Evolutionary conservation across 2,329 filamentous ascomycete species (phyloP), one percentile per base, ranked within the genome.

Genomic region (Didymella glomerata): DNA sequence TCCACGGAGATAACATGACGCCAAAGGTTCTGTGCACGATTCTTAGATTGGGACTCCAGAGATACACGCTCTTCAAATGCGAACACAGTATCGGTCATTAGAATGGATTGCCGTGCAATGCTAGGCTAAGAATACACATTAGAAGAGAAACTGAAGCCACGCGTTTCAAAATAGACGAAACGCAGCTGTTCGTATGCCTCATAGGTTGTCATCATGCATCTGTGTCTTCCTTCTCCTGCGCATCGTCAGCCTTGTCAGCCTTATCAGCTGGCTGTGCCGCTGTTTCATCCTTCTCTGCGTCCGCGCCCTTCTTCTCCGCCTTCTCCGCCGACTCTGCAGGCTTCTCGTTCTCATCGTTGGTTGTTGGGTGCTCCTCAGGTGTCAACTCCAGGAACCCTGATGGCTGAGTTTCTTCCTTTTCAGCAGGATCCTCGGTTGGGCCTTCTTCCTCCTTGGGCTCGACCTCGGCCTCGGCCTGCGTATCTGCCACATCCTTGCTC

Each of bases 121-220:
- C 50, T 36, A 41, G 3, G 44, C 40, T 59, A 59, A 54, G 41
- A 59, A 51, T 60, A 60, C 51, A 60, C 16, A 38, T 27, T 36
- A 54, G 51, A 60, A 60, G 41, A 16, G 54, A 60, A 30, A 24
- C 11, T 18, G 38, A 24, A 41, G 32, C 32, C 32, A 10, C 54
- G 46, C 49, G 28, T 18, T 24, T 14, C 9, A n/a, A n/a, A 6
- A 7, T 18, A 2, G 6, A 36, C 16, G 22, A 46, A 36, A 42
- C 32, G 45, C 45, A 41, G 50, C 45, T 42, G 38, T 32, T 54
- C 56, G 9, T 59, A 47, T 34, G 30, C 50, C 47, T 54, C 50
- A 32, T 54, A 27, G 27, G 11, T 57, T 34, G 46, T 54, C 49
- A 50, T 59, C 30, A 59, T 59, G 56, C 56, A 45, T 59, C 32